phyloP scores from a whole-genome alignment of 768 basidiomycete genomes.

The Psilocybe azurescens region DNA sequence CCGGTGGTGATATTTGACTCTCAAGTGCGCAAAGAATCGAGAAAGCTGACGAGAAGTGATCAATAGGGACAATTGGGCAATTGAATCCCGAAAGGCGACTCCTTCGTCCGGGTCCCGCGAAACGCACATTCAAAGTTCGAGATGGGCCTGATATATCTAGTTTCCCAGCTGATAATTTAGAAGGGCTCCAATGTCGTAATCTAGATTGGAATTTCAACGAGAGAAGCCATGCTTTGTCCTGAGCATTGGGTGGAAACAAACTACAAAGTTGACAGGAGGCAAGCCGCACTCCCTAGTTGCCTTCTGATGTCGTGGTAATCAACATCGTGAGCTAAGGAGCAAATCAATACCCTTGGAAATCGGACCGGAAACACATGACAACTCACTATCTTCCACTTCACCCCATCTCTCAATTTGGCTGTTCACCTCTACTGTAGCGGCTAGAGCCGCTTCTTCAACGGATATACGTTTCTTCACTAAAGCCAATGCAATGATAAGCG shows the following conservation, averaged over 20 bases:
- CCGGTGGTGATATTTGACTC: neutral
- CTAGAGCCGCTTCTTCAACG: constrained; percentile 84
- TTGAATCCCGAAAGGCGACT: neutral
- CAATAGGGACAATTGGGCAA: neutral
- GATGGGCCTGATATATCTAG: neutral
- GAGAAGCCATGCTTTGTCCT: neutral
- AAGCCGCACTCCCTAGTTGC: constrained; percentile 64
- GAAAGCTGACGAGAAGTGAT: neutral
- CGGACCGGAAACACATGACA: constrained; percentile 4
- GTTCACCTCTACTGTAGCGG: constrained; percentile 90
- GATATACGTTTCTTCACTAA: constrained; percentile 77
- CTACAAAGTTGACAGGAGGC: constrained; percentile 30
- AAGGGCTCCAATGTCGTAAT: neutral
- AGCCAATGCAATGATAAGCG: constrained; percentile 86
- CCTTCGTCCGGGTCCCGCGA: neutral
- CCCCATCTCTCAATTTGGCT: constrained; percentile 98
- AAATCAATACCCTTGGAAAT: constrained; percentile 13
- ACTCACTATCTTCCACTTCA: constrained; percentile 99
- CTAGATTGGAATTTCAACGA: neutral
- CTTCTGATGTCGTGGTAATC: constrained; percentile 93
- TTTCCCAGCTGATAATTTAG: neutral
- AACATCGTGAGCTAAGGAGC: constrained; percentile 87
- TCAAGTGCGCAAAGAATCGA: neutral
- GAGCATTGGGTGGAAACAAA: neutral
- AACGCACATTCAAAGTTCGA: neutral